Evolutionary conservation across 176 grass and related monocot genomes (phyloP).

Genomic region (Zea mays): DNA sequence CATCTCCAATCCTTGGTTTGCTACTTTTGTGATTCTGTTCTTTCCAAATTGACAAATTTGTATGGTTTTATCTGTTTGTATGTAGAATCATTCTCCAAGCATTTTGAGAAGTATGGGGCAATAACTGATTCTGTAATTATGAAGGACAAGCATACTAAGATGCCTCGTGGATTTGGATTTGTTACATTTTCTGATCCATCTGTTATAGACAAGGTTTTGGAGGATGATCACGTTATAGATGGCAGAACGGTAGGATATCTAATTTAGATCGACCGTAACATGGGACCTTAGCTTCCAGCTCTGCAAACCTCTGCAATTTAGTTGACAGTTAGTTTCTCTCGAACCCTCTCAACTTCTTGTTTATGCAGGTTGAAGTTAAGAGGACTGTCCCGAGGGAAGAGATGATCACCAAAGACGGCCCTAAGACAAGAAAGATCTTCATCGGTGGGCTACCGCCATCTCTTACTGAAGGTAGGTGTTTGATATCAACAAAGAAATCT

Average conservation of each 20-base stretch:
- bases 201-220: conserved; percentile 94
- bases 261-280: conserved; percentile 51
- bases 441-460: conserved; percentile 78
- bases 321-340: conserved; percentile 14
- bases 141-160: conserved; percentile 96
- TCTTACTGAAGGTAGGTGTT: conserved; percentile 74
- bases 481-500: neutral
- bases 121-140: conserved; percentile 99
- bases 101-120: conserved; percentile 97
- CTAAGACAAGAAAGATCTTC: conserved; percentile 97
- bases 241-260: conserved; percentile 71
- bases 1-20: neutral
- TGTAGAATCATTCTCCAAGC: conserved; percentile 90
- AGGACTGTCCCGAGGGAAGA: conserved; percentile 93
- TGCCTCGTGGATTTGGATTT: conserved; percentile 99
- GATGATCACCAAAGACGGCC: conserved; percentile 70
- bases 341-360: conserved; percentile 25
- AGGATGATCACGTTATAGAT: conserved; percentile 96
- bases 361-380: conserved; percentile 90
- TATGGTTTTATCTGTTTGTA: conserved; percentile 70
- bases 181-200: conserved; percentile 98
- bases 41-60: conserved; percentile 47
- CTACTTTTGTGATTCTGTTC: conserved; percentile 29
- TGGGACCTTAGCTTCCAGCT: conserved; percentile 38
- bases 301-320: neutral